These are phyloP conservation scores for Cochlearia excelsa DNA, from an alignment of 345 rosid genomes.

Conservation along the genomic window DNA sequence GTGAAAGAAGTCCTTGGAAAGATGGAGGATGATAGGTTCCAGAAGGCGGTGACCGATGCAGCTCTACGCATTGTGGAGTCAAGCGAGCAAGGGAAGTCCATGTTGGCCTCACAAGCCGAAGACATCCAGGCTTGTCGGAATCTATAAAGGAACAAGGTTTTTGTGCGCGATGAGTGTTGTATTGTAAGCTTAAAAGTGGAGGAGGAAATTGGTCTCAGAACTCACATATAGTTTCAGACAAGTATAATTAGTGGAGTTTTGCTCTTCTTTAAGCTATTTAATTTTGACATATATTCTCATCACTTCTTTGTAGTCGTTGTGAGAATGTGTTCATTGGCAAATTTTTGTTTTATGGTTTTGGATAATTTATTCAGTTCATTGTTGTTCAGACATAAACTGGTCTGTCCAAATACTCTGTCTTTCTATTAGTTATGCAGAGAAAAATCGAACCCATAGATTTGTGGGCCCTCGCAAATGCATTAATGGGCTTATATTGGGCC, in stretches of 20 bases:
- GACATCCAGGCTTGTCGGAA: not conserved
- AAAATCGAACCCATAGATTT: not conserved
- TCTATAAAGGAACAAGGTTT: not conserved
- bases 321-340: constrained; percentile 8
- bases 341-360: constrained; percentile 11
- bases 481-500: too few relatives aligned
- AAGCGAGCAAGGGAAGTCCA: not conserved
- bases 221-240: constrained; percentile 16
- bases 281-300: constrained; percentile 20
- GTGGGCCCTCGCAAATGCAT: too few relatives aligned
- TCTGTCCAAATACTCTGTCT: constrained; percentile 2
- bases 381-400: constrained; percentile 24
- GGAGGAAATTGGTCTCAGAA: constrained; percentile 21
- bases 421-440: constrained; percentile 21
- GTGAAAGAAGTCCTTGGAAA: constrained; percentile 53
- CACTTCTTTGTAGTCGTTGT: constrained; percentile 6
- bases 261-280: constrained; percentile 12
- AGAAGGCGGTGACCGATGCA: constrained; percentile 39
- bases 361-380: constrained; percentile 26
- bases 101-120: not conserved
- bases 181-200: constrained; percentile 22
- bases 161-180: constrained; percentile 29
- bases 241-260: too few relatives aligned
- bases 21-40: constrained; percentile 60
- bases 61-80: not conserved